Base-by-base conservation (phyloP, 106 monocot genomes). In the Dendrobium chrysotoxum region DNA sequence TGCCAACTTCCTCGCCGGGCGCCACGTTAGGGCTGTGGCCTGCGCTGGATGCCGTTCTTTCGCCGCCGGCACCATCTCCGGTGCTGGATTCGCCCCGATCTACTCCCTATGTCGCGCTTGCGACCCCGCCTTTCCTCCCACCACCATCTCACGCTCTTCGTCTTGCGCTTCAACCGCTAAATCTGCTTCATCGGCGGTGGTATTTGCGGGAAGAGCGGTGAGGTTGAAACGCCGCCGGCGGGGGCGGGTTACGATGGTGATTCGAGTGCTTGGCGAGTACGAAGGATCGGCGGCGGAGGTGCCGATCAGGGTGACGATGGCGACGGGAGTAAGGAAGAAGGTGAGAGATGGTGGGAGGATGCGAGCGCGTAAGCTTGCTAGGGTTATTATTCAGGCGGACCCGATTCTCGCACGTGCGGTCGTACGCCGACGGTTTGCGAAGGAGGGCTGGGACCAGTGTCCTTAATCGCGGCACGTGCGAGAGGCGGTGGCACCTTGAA, bases 381-480 rank as follows among this genome's bases (percentile, higher is more conserved):
- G 75, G 85, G 61, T 82, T 25, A 84, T 88, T 77, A 28, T 82
- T 20, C 6, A 50, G 41, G 80, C 75, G 20, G 86, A 84, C 80
- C 70, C 50, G 46, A 72, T 78, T 75, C 75, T 85, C 21, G 66
- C 82, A 28, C 79, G 90, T 20, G 80, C 61, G 21, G 42, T 80
- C 55, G 17, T 40, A 45, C 76, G 78, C 78, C 0, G 68, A 65
- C 53, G 55, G 75, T 40, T 58, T 47, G 79, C 5, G 25, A 82
- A 86, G 76, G 92, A 92, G 61, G 94, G 90, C 0, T 92, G 84
- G 85, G 92, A 78, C 20, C 92, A 95, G 86, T 87, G 83, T 80
- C 55, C 88, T 15, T 57, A 57, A 57, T 16, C 15, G 15, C 57
- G 57, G 9, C 10, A 20, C 10, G 18, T 20, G 54, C 2, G 10